Conservation (phyloP, 1,284 basidiomycete species). For the Ganoderma leucocontextum region DNA sequence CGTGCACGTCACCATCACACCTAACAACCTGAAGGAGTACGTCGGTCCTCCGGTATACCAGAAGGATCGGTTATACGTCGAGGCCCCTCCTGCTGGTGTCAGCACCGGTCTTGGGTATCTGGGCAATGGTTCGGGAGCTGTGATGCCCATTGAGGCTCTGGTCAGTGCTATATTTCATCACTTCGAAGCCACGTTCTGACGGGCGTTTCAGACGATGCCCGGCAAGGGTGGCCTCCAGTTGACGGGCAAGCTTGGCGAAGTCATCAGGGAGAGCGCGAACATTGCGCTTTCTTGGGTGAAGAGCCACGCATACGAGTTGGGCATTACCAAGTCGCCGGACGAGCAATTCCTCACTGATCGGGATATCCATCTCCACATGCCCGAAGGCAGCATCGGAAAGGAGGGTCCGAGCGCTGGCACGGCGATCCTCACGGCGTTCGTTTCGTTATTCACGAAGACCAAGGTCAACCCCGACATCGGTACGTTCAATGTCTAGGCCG, state of each 20-base stretch:
- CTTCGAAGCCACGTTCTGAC: slow-evolving; percentile 13
- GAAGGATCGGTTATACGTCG: slow-evolving; percentile 91
- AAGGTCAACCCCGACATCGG: slow-evolving; percentile 88
- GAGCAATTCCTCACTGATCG: slow-evolving; percentile 85
- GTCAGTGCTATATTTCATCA: slow-evolving; percentile 53
- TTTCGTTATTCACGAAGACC: slow-evolving; percentile 89
- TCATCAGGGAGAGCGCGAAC: slow-evolving; percentile 95
- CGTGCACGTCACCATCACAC: slow-evolving; percentile 85
- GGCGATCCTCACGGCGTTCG: slow-evolving; percentile 90
- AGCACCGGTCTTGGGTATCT: slow-evolving; percentile 95
- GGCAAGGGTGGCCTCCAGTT: slow-evolving; percentile 90
- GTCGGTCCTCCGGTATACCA: slow-evolving; percentile 97
- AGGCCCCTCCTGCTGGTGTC: slow-evolving; percentile 89
- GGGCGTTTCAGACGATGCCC: slow-evolving; percentile 77
- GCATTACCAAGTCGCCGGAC: slow-evolving; percentile 77
- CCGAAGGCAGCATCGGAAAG: slow-evolving; percentile 97
- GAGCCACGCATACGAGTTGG: slow-evolving; percentile 87
- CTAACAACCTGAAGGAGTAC: slow-evolving; percentile 93
- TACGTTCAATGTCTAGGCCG: slow-evolving; percentile 47
- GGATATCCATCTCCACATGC: slow-evolving; percentile 95
- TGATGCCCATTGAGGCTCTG: slow-evolving; percentile 97
- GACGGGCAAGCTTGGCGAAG: slow-evolving; percentile 97
- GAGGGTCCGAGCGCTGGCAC: slow-evolving; percentile 98
- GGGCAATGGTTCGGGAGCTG: slow-evolving; percentile 94
- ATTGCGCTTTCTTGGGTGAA: slow-evolving; percentile 96